A percentile compares a stretch with the other conserved stretches of the same genome.
phyloP scores from a whole-genome alignment of 2,329 filamentous ascomycete genomes.

The Epichloe bromicola region DNA sequence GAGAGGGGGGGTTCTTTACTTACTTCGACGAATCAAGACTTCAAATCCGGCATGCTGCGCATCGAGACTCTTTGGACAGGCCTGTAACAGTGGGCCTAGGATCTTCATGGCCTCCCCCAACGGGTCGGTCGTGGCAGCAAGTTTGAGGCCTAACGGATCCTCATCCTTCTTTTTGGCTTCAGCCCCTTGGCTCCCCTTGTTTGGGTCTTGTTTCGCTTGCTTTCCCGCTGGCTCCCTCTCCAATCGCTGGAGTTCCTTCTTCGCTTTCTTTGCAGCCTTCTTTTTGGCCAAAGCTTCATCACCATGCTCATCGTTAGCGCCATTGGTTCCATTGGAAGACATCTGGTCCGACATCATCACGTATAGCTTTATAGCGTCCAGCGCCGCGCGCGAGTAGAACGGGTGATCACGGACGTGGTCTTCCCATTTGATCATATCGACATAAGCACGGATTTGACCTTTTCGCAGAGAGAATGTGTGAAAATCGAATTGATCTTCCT shows the following conservation, averaged over 20 bases:
- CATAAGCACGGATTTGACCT: conserved; percentile 85
- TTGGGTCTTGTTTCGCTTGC: conserved; percentile 68
- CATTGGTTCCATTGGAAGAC: conserved; percentile 49
- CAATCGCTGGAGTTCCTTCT: conserved; percentile 52
- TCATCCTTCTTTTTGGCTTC: conserved; percentile 78
- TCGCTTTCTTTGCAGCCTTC: conserved; percentile 82
- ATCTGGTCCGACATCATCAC: conserved; percentile 66
- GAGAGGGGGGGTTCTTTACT: conserved; percentile 20
- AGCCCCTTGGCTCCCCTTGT: conserved; percentile 55
- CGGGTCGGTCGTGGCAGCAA: conserved; percentile 71
- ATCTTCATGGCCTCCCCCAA: conserved; percentile 79
- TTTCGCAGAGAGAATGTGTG: conserved; percentile 96
- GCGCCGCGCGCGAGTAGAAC: conserved; percentile 75
- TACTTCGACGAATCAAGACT: conserved; percentile 74
- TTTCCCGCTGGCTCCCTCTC: conserved; percentile 72
- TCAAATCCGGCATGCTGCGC: conserved; percentile 82
- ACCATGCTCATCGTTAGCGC: conserved; percentile 32
- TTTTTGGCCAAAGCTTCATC: conserved; percentile 59
- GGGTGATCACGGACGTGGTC: conserved; percentile 84
- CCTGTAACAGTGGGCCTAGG: conserved; percentile 66
- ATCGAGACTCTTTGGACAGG: conserved; percentile 66
- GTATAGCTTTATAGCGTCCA: conserved; percentile 72
- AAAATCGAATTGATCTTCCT: conserved; percentile 98
- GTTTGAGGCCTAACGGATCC: conserved; percentile 70
- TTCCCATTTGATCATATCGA: conserved; percentile 96